These are phyloP conservation scores for Mortierella sp. DNA, from an alignment of 371 early-diverging fungal species.

Conservation along the genomic window DNA sequence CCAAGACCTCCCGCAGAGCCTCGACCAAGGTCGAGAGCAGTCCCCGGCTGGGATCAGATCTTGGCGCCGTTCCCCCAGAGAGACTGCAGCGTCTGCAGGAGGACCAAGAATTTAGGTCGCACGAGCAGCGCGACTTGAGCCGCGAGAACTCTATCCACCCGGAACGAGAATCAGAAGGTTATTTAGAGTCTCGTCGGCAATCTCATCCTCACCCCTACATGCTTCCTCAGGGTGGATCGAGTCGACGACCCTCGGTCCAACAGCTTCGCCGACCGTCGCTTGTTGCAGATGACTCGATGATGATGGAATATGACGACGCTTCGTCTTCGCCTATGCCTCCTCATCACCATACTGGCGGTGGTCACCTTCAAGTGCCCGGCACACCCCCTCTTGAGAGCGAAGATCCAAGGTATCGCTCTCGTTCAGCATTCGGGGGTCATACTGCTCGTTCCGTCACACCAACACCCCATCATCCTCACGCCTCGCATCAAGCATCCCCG, in stretches of 20 bases:
- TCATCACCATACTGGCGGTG: neutral
- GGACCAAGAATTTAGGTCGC: neutral
- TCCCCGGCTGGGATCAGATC: slow-evolving; percentile 17
- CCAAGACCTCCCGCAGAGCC: slow-evolving; percentile 22
- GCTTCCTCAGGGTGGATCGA: slow-evolving; percentile 8
- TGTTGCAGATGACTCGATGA: slow-evolving; percentile 15
- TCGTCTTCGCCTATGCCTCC: neutral
- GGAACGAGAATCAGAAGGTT: slow-evolving; percentile 5
- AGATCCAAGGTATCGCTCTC: slow-evolving; percentile 21
- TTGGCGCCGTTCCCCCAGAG: slow-evolving; percentile 7
- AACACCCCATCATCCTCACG: slow-evolving; percentile 2
- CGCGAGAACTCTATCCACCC: neutral
- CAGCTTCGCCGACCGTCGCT: slow-evolving; percentile 22
- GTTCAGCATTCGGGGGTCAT: slow-evolving; percentile 10
- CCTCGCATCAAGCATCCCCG: neutral
- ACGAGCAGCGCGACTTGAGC: slow-evolving; percentile 6
- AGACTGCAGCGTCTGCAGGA: slow-evolving; percentile 17
- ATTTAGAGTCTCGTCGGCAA: slow-evolving; percentile 20
- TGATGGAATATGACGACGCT: slow-evolving; percentile 28
- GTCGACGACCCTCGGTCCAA: slow-evolving; percentile 21
- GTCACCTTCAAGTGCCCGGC: slow-evolving; percentile 20
- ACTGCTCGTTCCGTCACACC: slow-evolving; percentile 12
- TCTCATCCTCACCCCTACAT: slow-evolving; percentile 8
- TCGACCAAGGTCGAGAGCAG: slow-evolving; percentile 19
- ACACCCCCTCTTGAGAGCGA: slow-evolving; percentile 22